These are phyloP conservation scores for Penicillium coffeae DNA, from an alignment of 495 filamentous ascomycete species.

Conservation along the genomic window DNA sequence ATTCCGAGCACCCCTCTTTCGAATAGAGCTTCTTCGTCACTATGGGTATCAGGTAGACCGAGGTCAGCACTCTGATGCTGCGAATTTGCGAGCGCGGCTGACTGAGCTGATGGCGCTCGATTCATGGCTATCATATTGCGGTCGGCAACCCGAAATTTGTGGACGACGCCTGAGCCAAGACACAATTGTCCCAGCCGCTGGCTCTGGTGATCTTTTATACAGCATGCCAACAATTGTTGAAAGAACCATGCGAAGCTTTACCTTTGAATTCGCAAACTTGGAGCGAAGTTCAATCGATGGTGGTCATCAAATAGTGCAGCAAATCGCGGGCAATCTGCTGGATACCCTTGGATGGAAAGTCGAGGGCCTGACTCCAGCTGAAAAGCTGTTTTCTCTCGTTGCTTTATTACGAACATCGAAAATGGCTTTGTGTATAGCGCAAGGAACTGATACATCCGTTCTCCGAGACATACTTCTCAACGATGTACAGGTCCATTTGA, in stretches of 20 bases:
- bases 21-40: conserved; percentile 5
- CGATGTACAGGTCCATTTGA: conserved; percentile 6
- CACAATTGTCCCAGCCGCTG: not conserved
- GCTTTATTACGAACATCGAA: conserved; percentile 5
- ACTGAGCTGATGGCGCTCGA: conserved; percentile 6
- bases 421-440: conserved; percentile 3
- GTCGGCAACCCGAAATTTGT: conserved; percentile 7
- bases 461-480: conserved; percentile 5
- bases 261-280: conserved; percentile 2
- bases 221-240: conserved; percentile 3
- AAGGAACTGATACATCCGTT: conserved; percentile 4
- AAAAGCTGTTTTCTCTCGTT: conserved; percentile 5
- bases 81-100: conserved; percentile 2
- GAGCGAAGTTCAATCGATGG: conserved; percentile 5
- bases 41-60: conserved; percentile 6
- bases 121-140: conserved; percentile 7
- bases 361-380: conserved; percentile 1
- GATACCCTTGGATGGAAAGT: conserved; percentile 7
- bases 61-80: not conserved
- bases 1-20: conserved; percentile 1
- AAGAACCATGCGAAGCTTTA: conserved; percentile 4
- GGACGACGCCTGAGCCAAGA: not conserved
- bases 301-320: conserved; percentile 3
- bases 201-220: conserved; percentile 3
- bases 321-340: conserved; percentile 2